phyloP scores from a whole-genome alignment of 106 monocot genomes.

The Amphibolis antarctica region DNA sequence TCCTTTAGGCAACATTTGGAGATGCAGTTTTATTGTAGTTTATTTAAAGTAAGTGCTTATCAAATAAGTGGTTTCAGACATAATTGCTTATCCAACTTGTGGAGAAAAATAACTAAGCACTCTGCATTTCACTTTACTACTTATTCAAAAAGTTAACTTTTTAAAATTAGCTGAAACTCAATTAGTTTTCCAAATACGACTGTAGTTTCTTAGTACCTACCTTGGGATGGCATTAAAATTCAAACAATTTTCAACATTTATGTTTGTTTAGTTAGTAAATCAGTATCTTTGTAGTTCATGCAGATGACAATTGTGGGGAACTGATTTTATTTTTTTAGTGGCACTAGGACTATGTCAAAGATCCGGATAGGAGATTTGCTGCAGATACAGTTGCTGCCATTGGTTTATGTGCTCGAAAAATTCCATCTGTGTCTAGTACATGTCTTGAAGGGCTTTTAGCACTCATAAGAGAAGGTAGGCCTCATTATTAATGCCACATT shows the following conservation, averaged over 20 bases:
- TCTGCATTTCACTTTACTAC: too few relatives aligned
- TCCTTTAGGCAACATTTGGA: too few relatives aligned
- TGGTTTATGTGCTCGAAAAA: slow-evolving; percentile 60
- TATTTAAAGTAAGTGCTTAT: too few relatives aligned
- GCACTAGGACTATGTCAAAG: slow-evolving; percentile 79
- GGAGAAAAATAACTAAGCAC: too few relatives aligned
- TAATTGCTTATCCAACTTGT: too few relatives aligned
- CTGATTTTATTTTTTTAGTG: slow-evolving; percentile 25
- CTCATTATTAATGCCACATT: neutral
- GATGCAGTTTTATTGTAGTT: too few relatives aligned
- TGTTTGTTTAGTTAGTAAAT: neutral
- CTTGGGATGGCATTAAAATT: too few relatives aligned
- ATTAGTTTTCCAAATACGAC: too few relatives aligned
- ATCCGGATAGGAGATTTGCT: slow-evolving; percentile 86
- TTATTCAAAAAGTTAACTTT: too few relatives aligned
- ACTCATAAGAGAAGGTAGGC: slow-evolving; percentile 54
- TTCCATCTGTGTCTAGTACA: slow-evolving; percentile 38
- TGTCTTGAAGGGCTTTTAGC: slow-evolving; percentile 65
- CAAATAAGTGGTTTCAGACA: too few relatives aligned
- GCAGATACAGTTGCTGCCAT: slow-evolving; percentile 88
- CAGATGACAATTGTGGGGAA: neutral
- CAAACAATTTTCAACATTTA: neutral
- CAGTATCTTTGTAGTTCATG: neutral
- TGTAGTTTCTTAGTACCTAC: too few relatives aligned
- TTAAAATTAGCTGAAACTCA: too few relatives aligned